These are phyloP conservation scores for Pedinophyceae sp. DNA, from an alignment of 139 green algal genomes.

Conservation along the genomic window DNA sequence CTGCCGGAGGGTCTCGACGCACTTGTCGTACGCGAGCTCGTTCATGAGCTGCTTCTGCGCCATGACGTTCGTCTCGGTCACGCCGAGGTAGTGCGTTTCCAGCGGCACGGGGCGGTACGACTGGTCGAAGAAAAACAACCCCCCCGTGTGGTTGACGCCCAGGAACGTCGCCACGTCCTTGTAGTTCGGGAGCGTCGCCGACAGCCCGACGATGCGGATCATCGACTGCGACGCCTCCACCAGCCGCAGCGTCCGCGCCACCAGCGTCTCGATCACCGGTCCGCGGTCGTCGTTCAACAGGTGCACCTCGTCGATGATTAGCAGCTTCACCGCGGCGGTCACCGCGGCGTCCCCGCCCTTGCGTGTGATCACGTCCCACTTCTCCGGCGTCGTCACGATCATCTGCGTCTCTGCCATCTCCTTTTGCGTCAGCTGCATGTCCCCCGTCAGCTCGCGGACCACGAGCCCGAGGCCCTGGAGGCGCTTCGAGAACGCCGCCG, in stretches of 20 bases:
- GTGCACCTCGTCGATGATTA: conserved; percentile 92
- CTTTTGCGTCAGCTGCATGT: conserved; percentile 89
- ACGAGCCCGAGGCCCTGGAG: conserved; percentile 58
- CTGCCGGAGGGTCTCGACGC: conserved; percentile 49
- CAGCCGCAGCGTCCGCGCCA: conserved; percentile 83
- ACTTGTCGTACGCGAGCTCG: conserved; percentile 82
- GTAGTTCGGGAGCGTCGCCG: conserved; percentile 94
- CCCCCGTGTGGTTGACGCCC: conserved; percentile 38
- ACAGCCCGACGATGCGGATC: conserved; percentile 96
- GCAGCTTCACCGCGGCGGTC: conserved; percentile 57
- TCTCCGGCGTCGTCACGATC: conserved; percentile 98
- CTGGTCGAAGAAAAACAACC: conserved; percentile 93
- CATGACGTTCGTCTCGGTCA: conserved; percentile 70
- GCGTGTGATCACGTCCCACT: conserved; percentile 99
- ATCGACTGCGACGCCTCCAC: conserved; percentile 89
- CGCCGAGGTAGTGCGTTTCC: conserved; percentile 79
- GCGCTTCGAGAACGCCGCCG: conserved; percentile 61
- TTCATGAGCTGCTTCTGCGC: conserved; percentile 63
- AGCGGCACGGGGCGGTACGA: conserved; percentile 87
- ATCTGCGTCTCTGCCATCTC: conserved; percentile 93
- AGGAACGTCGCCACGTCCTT: conserved; percentile 87
- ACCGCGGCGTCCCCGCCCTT: conserved; percentile 43
- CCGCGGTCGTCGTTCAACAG: conserved; percentile 94
- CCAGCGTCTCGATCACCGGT: conserved; percentile 91
- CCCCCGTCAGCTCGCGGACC: conserved; percentile 81